These are phyloP conservation scores for Luvunga scandens DNA, from an alignment of 345 rosid species.

Conservation along the genomic window DNA sequence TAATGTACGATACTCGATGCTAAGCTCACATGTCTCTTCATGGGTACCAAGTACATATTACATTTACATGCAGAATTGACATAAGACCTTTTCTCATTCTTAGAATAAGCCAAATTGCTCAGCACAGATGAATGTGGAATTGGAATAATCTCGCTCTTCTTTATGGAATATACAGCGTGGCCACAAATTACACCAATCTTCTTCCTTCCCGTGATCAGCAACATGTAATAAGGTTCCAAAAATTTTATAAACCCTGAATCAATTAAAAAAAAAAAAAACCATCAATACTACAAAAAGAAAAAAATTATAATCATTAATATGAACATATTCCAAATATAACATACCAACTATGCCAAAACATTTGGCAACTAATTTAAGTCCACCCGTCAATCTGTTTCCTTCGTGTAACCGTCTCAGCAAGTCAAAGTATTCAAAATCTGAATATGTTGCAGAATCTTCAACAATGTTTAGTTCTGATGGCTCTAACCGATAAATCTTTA, in stretches of 20 bases:
- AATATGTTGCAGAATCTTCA: slow-evolving; percentile 62
- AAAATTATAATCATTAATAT: neutral
- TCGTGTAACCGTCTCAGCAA: slow-evolving; percentile 67
- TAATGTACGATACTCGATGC: slow-evolving; percentile 21
- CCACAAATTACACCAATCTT: slow-evolving; percentile 88
- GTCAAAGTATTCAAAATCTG: slow-evolving; percentile 67
- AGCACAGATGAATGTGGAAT: slow-evolving; percentile 67
- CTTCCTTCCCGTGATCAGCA: slow-evolving; percentile 82
- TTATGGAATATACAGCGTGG: slow-evolving; percentile 62
- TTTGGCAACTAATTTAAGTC: slow-evolving; percentile 72
- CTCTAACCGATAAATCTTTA: slow-evolving; percentile 80
- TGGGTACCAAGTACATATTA: slow-evolving; percentile 57
- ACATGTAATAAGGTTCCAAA: slow-evolving; percentile 93
- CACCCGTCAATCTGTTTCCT: slow-evolving; percentile 82
- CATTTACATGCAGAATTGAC: slow-evolving; percentile 86
- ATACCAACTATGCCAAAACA: slow-evolving; percentile 91
- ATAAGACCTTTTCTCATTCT: slow-evolving; percentile 98
- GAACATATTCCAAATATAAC: slow-evolving; percentile 12
- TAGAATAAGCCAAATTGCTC: slow-evolving; percentile 81
- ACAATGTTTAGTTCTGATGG: slow-evolving; percentile 59
- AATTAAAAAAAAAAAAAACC: slow-evolving; percentile 5
- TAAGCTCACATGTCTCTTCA: slow-evolving; percentile 36
- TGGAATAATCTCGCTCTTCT: slow-evolving; percentile 67
- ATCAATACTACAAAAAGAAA: slow-evolving; percentile 5
- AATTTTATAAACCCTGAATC: slow-evolving; percentile 79